Base-by-base conservation (phyloP, 179 eudicot species). In the Silene coronaria region DNA sequence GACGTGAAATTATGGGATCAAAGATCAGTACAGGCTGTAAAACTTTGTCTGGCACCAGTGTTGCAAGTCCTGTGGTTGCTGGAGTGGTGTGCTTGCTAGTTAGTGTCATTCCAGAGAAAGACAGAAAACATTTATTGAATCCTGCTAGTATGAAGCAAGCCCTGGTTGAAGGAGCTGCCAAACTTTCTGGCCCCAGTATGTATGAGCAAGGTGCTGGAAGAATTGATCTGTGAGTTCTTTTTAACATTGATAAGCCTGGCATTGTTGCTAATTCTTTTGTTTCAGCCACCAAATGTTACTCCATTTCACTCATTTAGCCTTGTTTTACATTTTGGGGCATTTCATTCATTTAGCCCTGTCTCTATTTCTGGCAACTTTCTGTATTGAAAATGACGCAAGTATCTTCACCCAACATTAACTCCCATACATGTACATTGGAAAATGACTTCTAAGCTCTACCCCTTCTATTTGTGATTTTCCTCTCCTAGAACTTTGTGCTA, bases 61-160 rank as follows among this genome's bases (percentile, higher is more conserved):
- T 95, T 69, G 99, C 99, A 58, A 95, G 99, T 84, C 99, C 99
- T 69, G 99, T 95, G 59, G 99, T 95, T 79, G 99, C 99, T 84
- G 99, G 99, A 76, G 89, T 92, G 63, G 97, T 95, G 73, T 95
- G 99, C 86, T 87, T 95, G 77, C 97, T 95, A 76, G 97, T 88
- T 57, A 95, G 99, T 81, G 85, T 92, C 71, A 84, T 95, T 75
- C 93, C 97, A 77, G 97, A 89, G 86, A 80, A 65, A 67, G 86
- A 84, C 60, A 82, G 97, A 78, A 95, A 91, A 72, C 80, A 77
- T 19, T 77, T 89, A 69, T 79, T 95, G 67, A 95, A 95, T 89
- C 99, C 99, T 64, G 99, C 93, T 38, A 92, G 97, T 88, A 92
- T 95, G 97, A 95, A 95, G 84, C 99, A 95, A 83, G 97, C 97